Conservation (phyloP, 148 eudicot genomes). For the Spergularia bocconei region DNA sequence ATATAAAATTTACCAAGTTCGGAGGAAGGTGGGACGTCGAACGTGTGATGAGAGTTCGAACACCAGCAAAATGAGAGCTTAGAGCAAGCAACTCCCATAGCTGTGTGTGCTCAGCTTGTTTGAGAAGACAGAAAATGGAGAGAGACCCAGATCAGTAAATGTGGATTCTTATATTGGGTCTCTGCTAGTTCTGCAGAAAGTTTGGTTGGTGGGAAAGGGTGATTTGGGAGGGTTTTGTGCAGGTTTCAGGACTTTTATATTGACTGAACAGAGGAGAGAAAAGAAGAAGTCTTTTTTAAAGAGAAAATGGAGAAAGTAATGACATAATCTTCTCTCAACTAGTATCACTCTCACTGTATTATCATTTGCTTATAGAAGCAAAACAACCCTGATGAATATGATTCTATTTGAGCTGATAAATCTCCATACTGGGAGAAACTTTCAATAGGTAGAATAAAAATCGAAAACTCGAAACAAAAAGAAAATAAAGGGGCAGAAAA, state of each 20-base stretch:
- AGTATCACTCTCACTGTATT: too few relatives aligned
- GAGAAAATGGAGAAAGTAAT: too few relatives aligned
- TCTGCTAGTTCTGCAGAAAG: constrained; percentile 6
- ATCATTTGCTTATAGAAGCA: constrained; percentile 4
- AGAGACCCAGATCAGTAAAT: constrained; percentile 10
- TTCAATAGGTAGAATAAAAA: constrained; percentile 30
- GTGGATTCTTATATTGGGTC: constrained; percentile 15
- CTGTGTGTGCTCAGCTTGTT: neutral
- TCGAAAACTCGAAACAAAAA: constrained; percentile 16
- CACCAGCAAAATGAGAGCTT: constrained; percentile 56
- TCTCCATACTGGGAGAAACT: constrained; percentile 21
- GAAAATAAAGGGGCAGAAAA: constrained; percentile 1
- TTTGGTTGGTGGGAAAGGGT: constrained; percentile 1
- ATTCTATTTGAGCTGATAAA: constrained; percentile 26
- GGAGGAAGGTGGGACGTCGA: constrained; percentile 44
- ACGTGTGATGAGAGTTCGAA: constrained; percentile 45
- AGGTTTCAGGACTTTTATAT: neutral
- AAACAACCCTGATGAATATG: constrained; percentile 28
- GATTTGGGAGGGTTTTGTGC: constrained; percentile 19
- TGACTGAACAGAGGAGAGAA: neutral
- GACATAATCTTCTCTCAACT: too few relatives aligned
- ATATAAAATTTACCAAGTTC: constrained; percentile 52
- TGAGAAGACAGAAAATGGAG: constrained; percentile 1
- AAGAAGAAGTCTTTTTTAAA: neutral
- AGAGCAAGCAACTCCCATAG: constrained; percentile 75